Evolutionary conservation across 768 basidiomycete genomes (phyloP).

Genomic region (Termitomyces bulborhizus): DNA sequence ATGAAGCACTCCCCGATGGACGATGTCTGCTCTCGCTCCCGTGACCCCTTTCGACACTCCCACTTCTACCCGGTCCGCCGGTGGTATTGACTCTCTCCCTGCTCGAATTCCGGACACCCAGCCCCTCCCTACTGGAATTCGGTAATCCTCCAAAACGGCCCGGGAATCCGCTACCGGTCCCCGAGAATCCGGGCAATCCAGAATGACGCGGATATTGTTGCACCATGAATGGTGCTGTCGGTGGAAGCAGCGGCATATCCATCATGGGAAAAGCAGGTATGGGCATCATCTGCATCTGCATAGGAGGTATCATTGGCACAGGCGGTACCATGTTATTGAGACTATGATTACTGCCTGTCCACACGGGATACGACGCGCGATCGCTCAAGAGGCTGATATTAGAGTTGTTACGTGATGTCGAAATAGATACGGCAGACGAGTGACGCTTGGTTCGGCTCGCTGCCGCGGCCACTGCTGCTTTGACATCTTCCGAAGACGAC

Average conservation of each 20-base stretch:
- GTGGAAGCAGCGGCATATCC: conserved; percentile 68
- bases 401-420: conserved; percentile 24
- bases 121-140: conserved; percentile 22
- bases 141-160: conserved; percentile 27
- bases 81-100: conserved; percentile 18
- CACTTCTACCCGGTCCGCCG: conserved; percentile 9
- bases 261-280: conserved; percentile 38
- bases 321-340: conserved; percentile 28
- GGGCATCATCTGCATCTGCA: conserved; percentile 28
- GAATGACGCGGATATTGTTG: conserved; percentile 41
- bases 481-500: conserved; percentile 53
- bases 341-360: conserved; percentile 33
- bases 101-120: conserved; percentile 21
- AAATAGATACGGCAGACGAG: conserved; percentile 29
- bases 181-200: conserved; percentile 27
- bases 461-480: conserved; percentile 30
- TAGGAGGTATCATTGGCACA: conserved; percentile 21
- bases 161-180: conserved; percentile 20
- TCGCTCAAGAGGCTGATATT: conserved; percentile 14
- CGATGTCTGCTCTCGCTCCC: conserved; percentile 1
- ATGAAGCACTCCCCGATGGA: conserved; percentile 20
- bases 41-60: conserved; percentile 3
- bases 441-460: conserved; percentile 29
- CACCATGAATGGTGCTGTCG: conserved; percentile 72
- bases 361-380: conserved; percentile 29